Conservation (phyloP, 164 flowering plant species). For the Santalum album region DNA sequence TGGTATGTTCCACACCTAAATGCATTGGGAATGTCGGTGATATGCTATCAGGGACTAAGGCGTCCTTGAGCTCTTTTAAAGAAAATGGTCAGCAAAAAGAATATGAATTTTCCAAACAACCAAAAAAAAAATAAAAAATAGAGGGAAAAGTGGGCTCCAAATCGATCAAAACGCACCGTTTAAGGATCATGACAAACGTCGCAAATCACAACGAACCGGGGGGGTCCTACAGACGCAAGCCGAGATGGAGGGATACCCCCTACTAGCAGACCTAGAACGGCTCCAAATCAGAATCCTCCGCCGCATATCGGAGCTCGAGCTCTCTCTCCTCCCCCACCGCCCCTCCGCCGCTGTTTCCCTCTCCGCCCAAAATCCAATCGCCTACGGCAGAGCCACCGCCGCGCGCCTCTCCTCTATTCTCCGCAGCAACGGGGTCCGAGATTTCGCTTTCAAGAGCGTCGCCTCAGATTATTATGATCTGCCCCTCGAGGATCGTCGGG, state of each 20-base stretch:
- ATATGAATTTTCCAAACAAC: too few species aligned
- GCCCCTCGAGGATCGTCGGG: constrained; percentile 64
- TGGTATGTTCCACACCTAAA: too few species aligned
- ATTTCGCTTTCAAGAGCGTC: constrained; percentile 72
- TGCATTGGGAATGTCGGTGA: too few species aligned
- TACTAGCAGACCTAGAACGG: constrained; percentile 36
- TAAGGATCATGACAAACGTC: too few species aligned
- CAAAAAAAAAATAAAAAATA: too few species aligned
- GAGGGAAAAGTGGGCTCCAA: too few species aligned
- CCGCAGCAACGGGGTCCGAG: constrained; percentile 38
- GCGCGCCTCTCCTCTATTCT: constrained; percentile 71
- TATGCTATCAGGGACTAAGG: too few species aligned
- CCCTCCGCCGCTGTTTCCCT: constrained; percentile 5
- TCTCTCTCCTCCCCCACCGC: constrained; percentile 14
- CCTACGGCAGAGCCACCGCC: constrained; percentile 13
- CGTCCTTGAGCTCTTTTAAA: too few species aligned
- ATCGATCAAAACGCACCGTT: too few species aligned
- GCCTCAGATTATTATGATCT: constrained; percentile 78
- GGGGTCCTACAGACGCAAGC: constrained; percentile 4
- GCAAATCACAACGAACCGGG: too few species aligned
- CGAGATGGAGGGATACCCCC: too few species aligned
- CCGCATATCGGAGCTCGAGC: constrained; percentile 45
- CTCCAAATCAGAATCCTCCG: constrained; percentile 41
- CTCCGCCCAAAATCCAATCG: constrained; percentile 8
- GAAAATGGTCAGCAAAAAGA: too few species aligned